Conservation (phyloP, 2,329 filamentous ascomycete genomes). For the Epicoccum sorghinum region DNA sequence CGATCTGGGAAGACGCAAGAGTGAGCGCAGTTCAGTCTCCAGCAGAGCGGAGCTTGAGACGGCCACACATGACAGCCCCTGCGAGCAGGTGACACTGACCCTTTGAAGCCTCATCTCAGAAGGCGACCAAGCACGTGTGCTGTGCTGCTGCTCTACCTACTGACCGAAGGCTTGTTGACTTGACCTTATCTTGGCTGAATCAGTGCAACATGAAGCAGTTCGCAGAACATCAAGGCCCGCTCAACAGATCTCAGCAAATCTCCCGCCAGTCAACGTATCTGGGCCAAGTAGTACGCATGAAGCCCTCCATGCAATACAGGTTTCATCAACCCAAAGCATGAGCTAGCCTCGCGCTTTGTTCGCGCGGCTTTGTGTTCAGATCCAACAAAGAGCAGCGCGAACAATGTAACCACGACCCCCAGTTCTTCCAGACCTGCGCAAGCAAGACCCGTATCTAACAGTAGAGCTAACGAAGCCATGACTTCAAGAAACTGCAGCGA, state of each 20-base stretch:
- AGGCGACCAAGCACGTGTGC: background rate
- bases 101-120: background rate
- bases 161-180: background rate
- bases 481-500: background rate
- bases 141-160: background rate
- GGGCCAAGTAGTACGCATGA: slow-evolving; percentile 2
- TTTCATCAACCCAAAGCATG: background rate
- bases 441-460: background rate
- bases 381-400: background rate
- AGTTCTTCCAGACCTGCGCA: background rate
- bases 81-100: background rate
- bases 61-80: background rate
- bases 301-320: background rate
- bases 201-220: background rate
- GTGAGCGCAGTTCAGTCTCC: background rate
- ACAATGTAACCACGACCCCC: background rate
- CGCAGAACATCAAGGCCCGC: background rate
- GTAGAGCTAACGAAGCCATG: background rate
- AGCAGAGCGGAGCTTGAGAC: background rate
- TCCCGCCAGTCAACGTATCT: background rate
- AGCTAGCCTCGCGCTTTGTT: background rate
- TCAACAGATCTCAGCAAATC: background rate
- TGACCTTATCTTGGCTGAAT: background rate
- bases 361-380: background rate
- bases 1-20: no score